These are phyloP conservation scores for Mycena pura DNA, from an alignment of 768 basidiomycete species.

Conservation along the genomic window DNA sequence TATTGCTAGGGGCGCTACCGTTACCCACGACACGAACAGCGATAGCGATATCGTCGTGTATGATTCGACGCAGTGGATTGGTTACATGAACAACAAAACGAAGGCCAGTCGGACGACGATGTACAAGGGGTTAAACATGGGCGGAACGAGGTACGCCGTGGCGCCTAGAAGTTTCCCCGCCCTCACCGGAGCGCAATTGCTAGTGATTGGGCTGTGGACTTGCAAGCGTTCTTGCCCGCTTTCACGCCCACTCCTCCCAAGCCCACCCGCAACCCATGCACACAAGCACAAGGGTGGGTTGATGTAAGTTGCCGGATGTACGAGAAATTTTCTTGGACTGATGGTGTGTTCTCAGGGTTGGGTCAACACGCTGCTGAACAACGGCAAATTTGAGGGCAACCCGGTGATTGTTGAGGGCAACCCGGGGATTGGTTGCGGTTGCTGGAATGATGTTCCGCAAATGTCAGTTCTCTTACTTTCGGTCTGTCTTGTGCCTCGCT, in stretches of 20 bases:
- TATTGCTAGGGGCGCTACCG: background rate
- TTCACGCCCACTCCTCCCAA: background rate
- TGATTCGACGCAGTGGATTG: conserved; percentile 4
- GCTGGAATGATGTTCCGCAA: no score
- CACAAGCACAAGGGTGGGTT: conserved; percentile 3
- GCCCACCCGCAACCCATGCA: background rate
- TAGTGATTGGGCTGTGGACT: conserved; percentile 12
- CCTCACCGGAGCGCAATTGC: no score
- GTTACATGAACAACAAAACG: background rate
- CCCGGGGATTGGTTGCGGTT: no score
- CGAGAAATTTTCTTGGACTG: background rate
- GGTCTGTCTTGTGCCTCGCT: no score
- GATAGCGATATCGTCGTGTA: conserved; percentile 10
- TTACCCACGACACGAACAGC: background rate
- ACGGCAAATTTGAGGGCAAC: no score
- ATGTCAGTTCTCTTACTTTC: no score
- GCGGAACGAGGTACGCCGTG: no score
- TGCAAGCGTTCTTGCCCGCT: background rate
- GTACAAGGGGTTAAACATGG: conserved; percentile 4
- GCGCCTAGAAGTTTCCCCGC: no score
- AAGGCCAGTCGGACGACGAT: background rate
- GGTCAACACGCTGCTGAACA: background rate
- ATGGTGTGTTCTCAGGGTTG: background rate
- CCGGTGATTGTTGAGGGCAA: no score
- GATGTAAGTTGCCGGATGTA: background rate